These are phyloP conservation scores for Venturia aucupariae DNA, from an alignment of 2,329 filamentous ascomycete genomes.

Conservation along the genomic window DNA sequence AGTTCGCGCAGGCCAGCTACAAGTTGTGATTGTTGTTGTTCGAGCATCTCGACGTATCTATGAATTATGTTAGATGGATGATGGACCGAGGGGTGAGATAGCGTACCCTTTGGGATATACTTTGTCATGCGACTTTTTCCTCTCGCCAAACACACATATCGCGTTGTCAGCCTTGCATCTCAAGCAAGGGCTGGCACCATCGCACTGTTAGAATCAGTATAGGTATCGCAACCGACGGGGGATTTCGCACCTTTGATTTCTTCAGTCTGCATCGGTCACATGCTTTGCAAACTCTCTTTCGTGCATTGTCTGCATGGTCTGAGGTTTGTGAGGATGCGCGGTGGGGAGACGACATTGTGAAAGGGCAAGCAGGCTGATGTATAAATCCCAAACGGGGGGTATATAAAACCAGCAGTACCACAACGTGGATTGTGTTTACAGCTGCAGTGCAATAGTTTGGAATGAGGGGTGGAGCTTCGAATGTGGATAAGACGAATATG, in stretches of 20 bases:
- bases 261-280: slow-evolving; percentile 58
- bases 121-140: slow-evolving; percentile 58
- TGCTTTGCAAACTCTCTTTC: slow-evolving; percentile 58
- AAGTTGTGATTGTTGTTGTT: slow-evolving; percentile 55
- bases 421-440: not conserved
- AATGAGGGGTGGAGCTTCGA: not conserved
- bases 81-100: not conserved
- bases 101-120: slow-evolving; percentile 56
- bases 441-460: not conserved
- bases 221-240: not conserved
- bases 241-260: slow-evolving; percentile 48
- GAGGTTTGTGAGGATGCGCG: slow-evolving; percentile 1
- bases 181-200: slow-evolving; percentile 52
- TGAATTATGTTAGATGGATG: slow-evolving; percentile 14
- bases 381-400: not conserved
- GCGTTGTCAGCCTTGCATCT: slow-evolving; percentile 55
- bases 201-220: slow-evolving; percentile 37
- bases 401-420: not conserved
- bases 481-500: not conserved
- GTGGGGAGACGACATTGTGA: slow-evolving; percentile 14
- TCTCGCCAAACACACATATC: slow-evolving; percentile 56
- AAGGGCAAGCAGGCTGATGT: not conserved
- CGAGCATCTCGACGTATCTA: slow-evolving; percentile 58
- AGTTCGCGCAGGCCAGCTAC: slow-evolving; percentile 53
- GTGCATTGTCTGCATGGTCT: slow-evolving; percentile 34